Percentiles rank a stretch among this genome's conserved stretches.
These are phyloP conservation scores for Phlebiopsis gigantea DNA, from an alignment of 768 basidiomycete genomes.

Conservation along the genomic window DNA sequence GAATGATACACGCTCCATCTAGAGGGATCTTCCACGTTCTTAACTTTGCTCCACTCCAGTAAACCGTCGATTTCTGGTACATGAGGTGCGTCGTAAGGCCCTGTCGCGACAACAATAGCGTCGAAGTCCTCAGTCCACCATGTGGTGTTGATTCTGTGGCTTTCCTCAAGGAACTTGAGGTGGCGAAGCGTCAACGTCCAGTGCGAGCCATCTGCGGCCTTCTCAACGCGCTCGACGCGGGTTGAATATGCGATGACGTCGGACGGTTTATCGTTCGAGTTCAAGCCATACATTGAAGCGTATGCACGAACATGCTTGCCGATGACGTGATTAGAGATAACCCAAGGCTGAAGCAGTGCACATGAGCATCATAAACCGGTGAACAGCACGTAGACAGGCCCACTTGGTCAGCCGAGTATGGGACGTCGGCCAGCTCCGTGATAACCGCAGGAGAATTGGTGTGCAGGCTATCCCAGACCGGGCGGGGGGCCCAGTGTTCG, in stretches of 20 bases:
- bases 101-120: conserved; percentile 28
- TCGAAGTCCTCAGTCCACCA: conserved; percentile 31
- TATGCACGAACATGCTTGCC: neutral
- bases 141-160: conserved; percentile 15
- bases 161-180: neutral
- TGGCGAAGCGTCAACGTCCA: neutral
- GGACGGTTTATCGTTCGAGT: neutral
- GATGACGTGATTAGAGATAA: neutral
- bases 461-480: neutral
- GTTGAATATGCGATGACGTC: neutral
- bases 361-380: no score
- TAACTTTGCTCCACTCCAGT: conserved; percentile 23
- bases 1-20: conserved; percentile 23
- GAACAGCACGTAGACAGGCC: neutral
- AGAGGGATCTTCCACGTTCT: conserved; percentile 5
- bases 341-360: neutral
- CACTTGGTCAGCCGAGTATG: neutral
- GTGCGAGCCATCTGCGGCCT: neutral
- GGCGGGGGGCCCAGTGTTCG: neutral
- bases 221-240: neutral
- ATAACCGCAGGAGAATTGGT: conserved; percentile 1
- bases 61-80: conserved; percentile 29
- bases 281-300: neutral
- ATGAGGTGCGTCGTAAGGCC: conserved; percentile 28
- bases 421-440: neutral